A percentile compares a stretch with the other conserved stretches of the same genome.
phyloP scores from a whole-genome alignment of 176 grass and related monocot species.

The Puccinellia tenuiflora region DNA sequence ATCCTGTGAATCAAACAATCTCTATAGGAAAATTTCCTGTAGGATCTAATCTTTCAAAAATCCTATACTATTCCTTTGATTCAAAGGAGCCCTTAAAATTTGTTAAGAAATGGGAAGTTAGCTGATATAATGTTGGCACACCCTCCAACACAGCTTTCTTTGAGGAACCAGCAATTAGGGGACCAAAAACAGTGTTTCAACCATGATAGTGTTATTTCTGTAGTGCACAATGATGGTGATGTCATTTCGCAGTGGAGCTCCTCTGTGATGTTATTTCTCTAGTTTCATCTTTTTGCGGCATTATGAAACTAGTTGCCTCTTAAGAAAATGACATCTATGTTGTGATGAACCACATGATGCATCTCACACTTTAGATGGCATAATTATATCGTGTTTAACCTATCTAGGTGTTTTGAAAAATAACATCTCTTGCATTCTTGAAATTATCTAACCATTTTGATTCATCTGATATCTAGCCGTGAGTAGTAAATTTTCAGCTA shows the following conservation, averaged over 20 bases:
- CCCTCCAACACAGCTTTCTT: not conserved
- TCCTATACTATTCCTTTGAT: too few relatives aligned
- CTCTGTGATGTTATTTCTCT: not conserved
- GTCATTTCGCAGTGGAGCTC: not conserved
- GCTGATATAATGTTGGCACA: not conserved
- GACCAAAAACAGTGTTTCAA: not conserved
- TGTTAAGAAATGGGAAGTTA: not conserved
- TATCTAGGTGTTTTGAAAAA: not conserved
- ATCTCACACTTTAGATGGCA: not conserved
- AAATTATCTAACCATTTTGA: not conserved
- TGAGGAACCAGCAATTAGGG: not conserved
- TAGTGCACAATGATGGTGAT: not conserved
- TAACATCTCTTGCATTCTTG: not conserved
- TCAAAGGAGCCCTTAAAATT: too few relatives aligned
- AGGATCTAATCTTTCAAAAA: too few relatives aligned
- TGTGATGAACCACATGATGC: not conserved
- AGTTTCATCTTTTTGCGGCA: not conserved
- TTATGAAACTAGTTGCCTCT: not conserved
- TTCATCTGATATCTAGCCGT: not conserved
- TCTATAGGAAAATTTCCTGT: too few relatives aligned
- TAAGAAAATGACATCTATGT: not conserved
- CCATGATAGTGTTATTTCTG: not conserved
- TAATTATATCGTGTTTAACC: too few relatives aligned
- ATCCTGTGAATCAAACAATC: too few relatives aligned
- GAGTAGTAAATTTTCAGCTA: not conserved